These are phyloP conservation scores for Hypoxylon sp. DNA, from an alignment of 2,329 filamentous ascomycete genomes.

Conservation along the genomic window DNA sequence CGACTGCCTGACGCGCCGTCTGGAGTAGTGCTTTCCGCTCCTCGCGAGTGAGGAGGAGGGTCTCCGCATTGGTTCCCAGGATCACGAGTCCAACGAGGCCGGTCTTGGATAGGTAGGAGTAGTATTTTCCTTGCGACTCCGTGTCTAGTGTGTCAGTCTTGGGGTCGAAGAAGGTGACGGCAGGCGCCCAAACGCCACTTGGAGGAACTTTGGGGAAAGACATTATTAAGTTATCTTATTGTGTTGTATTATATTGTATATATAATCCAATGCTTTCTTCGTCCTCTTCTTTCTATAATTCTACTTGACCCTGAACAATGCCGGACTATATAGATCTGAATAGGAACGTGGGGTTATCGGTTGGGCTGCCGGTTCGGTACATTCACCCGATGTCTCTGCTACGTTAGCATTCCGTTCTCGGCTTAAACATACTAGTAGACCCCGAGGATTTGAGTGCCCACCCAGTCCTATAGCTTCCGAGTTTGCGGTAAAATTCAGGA, in stretches of 20 bases:
- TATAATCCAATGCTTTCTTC: background rate
- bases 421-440: constrained; percentile 21
- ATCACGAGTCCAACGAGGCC: constrained; percentile 47
- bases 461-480: constrained; percentile 2
- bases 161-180: constrained; percentile 62
- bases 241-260: background rate
- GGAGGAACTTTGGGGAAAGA: constrained; percentile 44
- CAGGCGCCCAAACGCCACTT: constrained; percentile 57
- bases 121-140: constrained; percentile 57
- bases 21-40: constrained; percentile 65
- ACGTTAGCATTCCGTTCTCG: constrained; percentile 34
- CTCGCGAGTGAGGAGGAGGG: constrained; percentile 62
- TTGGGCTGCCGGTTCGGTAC: constrained; percentile 35
- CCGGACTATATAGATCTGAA: constrained; percentile 11
- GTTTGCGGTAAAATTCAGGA: too few species aligned
- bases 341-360: constrained; percentile 20
- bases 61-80: constrained; percentile 48
- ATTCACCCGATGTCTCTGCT: constrained; percentile 36
- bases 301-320: too few species aligned
- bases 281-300: background rate
- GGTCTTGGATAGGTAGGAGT: constrained; percentile 55
- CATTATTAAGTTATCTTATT: constrained; percentile 28
- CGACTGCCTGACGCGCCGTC: constrained; percentile 62
- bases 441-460: constrained; percentile 4
- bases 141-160: constrained; percentile 57